A percentile compares a stretch with the other conserved stretches of the same genome.
phyloP scores from a whole-genome alignment of 257 asterid species.

The Coffea eugenioides region DNA sequence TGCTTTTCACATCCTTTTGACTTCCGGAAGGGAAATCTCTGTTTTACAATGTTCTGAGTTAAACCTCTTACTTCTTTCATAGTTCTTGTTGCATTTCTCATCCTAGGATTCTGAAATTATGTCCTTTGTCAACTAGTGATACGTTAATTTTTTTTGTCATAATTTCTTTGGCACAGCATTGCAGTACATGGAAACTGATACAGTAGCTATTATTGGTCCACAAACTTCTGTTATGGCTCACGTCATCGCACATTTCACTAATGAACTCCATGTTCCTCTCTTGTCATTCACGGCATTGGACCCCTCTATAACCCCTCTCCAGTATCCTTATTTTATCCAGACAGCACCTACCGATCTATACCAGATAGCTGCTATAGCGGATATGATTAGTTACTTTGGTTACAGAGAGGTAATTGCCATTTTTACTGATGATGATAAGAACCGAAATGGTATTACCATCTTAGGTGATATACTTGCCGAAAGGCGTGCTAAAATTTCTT shows the following conservation, averaged over 20 bases:
- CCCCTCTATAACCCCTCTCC: constrained; percentile 71
- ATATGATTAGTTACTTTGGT: constrained; percentile 55
- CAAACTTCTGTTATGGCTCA: constrained; percentile 83
- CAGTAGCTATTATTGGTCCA: constrained; percentile 82
- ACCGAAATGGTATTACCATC: constrained; percentile 53
- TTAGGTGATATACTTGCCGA: constrained; percentile 60
- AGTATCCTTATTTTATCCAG: constrained; percentile 77
- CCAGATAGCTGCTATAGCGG: constrained; percentile 79
- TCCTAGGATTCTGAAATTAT: neutral
- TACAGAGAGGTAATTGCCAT: constrained; percentile 54
- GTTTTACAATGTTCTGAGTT: neutral
- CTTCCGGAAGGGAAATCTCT: neutral
- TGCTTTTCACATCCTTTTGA: neutral
- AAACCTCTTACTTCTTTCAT: neutral
- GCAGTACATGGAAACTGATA: constrained; percentile 69
- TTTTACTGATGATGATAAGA: constrained; percentile 70
- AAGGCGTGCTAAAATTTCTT: constrained; percentile 59
- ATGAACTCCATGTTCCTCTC: constrained; percentile 81
- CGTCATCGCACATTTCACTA: constrained; percentile 72
- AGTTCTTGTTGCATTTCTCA: neutral
- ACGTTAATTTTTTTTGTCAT: neutral
- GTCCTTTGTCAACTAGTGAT: neutral
- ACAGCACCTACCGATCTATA: constrained; percentile 75
- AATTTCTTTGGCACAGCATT: constrained; percentile 38
- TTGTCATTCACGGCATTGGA: constrained; percentile 81